Percentiles rank a stretch among this genome's conserved stretches.
Evolutionary conservation across 2,329 filamentous ascomycete species (phyloP).

Genomic region (Neurospora crassa): DNA sequence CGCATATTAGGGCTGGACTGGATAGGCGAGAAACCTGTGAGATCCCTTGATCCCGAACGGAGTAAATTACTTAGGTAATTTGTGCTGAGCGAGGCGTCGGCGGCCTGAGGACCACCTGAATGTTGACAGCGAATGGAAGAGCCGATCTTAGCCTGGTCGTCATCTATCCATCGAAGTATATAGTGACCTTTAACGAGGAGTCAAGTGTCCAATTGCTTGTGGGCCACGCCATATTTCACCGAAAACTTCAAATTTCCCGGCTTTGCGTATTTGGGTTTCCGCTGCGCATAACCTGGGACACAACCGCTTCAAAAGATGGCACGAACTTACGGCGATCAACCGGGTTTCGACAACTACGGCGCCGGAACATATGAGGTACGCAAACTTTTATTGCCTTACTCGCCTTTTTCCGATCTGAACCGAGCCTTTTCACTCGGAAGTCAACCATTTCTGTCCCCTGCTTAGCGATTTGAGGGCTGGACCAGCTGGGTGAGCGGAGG

Average conservation of each 20-base stretch:
- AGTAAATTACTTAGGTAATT: background rate
- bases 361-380: conserved; percentile 8
- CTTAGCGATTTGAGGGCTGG: background rate
- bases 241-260: background rate
- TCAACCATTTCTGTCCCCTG: background rate
- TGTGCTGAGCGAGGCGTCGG: background rate
- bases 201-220: background rate
- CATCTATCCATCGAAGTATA: background rate
- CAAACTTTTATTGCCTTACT: background rate
- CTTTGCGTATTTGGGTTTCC: background rate
- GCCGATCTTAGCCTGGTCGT: background rate
- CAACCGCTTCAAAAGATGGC: background rate
- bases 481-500: background rate
- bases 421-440: background rate
- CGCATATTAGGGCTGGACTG: background rate
- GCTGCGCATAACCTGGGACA: background rate
- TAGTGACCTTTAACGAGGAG: background rate
- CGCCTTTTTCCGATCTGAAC: background rate
- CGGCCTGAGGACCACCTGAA: background rate
- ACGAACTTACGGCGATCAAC: background rate
- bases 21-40: background rate
- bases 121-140: background rate
- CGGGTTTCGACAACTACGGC: conserved; percentile 4
- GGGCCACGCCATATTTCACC: background rate
- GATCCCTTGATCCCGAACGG: background rate